Conservation (phyloP, 1,284 basidiomycete genomes). For the Papiliotrema fonsecae region DNA sequence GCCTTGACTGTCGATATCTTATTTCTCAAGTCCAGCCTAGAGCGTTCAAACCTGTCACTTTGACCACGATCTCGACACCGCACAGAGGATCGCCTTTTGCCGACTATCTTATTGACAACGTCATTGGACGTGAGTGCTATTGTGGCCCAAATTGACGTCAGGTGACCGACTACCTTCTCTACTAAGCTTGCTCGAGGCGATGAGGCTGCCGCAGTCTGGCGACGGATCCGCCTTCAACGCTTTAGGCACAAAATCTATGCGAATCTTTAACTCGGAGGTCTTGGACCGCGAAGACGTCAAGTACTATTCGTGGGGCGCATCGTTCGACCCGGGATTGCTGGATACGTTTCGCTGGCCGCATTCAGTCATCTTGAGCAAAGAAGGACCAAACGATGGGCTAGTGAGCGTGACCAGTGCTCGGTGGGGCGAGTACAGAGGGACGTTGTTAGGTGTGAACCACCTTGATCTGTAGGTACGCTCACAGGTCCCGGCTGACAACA, state of each 20-base stretch:
- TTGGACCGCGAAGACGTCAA: slow-evolving; percentile 69
- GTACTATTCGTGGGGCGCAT: slow-evolving; percentile 92
- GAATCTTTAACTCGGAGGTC: slow-evolving; percentile 76
- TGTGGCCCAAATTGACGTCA: slow-evolving; percentile 22
- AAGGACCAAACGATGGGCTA: slow-evolving; percentile 91
- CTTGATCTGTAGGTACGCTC: slow-evolving; percentile 62
- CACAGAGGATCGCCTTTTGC: slow-evolving; percentile 92
- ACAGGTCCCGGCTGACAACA: slow-evolving; percentile 5
- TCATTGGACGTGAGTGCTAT: slow-evolving; percentile 56
- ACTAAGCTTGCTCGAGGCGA: slow-evolving; percentile 56
- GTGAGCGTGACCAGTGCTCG: slow-evolving; percentile 82
- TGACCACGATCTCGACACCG: slow-evolving; percentile 89
- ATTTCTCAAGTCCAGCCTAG: slow-evolving; percentile 49
- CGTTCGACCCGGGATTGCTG: slow-evolving; percentile 77
- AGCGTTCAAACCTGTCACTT: slow-evolving; percentile 61
- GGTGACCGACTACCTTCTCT: slow-evolving; percentile 46
- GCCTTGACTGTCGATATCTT: slow-evolving; percentile 86
- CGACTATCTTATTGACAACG: slow-evolving; percentile 78
- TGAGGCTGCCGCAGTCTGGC: slow-evolving; percentile 72
- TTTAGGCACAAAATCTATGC: slow-evolving; percentile 81
- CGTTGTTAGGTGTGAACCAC: slow-evolving; percentile 84
- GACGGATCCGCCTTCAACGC: slow-evolving; percentile 87
- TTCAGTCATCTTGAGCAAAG: slow-evolving; percentile 75
- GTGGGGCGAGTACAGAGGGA: slow-evolving; percentile 75
- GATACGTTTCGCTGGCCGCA: slow-evolving; percentile 85